phyloP scores from a whole-genome alignment of 371 early-diverging fungal genomes.

The Dichotomocladium elegans region DNA sequence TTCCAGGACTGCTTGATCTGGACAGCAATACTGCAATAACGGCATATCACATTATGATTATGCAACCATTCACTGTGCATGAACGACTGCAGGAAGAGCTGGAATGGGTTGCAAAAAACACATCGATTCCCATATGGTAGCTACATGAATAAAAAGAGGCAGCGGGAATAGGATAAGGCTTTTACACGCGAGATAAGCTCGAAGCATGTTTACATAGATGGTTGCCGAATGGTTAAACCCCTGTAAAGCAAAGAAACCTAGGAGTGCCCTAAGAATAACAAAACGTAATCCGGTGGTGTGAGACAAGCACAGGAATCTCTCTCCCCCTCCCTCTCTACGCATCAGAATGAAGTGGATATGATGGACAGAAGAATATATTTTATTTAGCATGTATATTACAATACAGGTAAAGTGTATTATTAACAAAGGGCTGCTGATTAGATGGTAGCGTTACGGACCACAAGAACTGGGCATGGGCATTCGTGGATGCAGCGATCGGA shows the following conservation, averaged over 20 bases:
- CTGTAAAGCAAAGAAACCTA: too few species aligned
- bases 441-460: constrained; percentile 43
- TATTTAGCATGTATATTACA: not conserved
- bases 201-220: too few species aligned
- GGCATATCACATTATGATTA: constrained; percentile 30
- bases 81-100: constrained; percentile 24
- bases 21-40: constrained; percentile 2
- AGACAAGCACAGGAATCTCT: too few species aligned
- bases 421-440: constrained; percentile 10
- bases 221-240: too few species aligned
- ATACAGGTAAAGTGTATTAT: not conserved
- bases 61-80: constrained; percentile 25
- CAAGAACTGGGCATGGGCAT: constrained; percentile 49
- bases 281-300: too few species aligned
- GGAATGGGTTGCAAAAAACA: constrained; percentile 21
- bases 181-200: too few species aligned
- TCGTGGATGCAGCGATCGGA: constrained; percentile 44
- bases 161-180: too few species aligned
- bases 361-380: not conserved
- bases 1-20: constrained; percentile 20
- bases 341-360: too few species aligned
- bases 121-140: not conserved
- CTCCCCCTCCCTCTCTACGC: too few species aligned
- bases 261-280: too few species aligned
- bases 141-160: too few species aligned